Evolutionary conservation across 2,329 filamentous ascomycete species (phyloP).

Genomic region (Aspergillus pseudoglaucus): DNA sequence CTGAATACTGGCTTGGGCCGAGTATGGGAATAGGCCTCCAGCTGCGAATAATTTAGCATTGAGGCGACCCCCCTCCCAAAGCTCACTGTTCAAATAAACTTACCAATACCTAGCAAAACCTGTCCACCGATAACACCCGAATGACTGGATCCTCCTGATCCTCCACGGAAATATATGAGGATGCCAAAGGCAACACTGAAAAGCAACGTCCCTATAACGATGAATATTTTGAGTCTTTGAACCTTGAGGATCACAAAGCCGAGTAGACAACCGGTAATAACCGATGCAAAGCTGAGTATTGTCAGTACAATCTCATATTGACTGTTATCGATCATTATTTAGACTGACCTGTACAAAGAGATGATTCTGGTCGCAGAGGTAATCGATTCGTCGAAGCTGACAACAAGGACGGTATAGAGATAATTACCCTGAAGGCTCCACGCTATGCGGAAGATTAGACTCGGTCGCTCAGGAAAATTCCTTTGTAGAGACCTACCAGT

Average conservation of each 20-base stretch:
- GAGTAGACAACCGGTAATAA: slow-evolving; percentile 52
- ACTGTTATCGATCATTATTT: not conserved
- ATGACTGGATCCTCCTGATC: slow-evolving; percentile 36
- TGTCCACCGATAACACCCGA: slow-evolving; percentile 58
- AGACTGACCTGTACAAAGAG: slow-evolving; percentile 47
- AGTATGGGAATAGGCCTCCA: slow-evolving; percentile 56
- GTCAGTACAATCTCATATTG: slow-evolving; percentile 2
- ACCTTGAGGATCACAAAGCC: slow-evolving; percentile 53
- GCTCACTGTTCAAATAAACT: not conserved
- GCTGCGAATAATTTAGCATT: slow-evolving; percentile 19
- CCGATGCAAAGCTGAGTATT: slow-evolving; percentile 42
- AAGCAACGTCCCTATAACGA: slow-evolving; percentile 53
- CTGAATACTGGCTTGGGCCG: slow-evolving; percentile 47
- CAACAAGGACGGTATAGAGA: slow-evolving; percentile 56
- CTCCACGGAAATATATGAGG: slow-evolving; percentile 58
- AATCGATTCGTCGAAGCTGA: slow-evolving; percentile 55
- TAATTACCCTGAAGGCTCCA: slow-evolving; percentile 61
- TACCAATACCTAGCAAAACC: slow-evolving; percentile 54
- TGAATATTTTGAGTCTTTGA: slow-evolving; percentile 58
- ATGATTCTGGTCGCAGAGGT: slow-evolving; percentile 53
- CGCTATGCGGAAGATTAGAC: slow-evolving; percentile 15
- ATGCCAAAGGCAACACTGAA: slow-evolving; percentile 62
- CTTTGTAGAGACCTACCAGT: slow-evolving; percentile 10
- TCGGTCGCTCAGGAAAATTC: slow-evolving; percentile 11
- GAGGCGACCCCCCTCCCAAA: too few species aligned